A percentile compares a stretch with the other conserved stretches of the same genome.
These are phyloP conservation scores for Beauveria bassiana DNA, from an alignment of 2,329 filamentous ascomycete genomes.

Conservation along the genomic window DNA sequence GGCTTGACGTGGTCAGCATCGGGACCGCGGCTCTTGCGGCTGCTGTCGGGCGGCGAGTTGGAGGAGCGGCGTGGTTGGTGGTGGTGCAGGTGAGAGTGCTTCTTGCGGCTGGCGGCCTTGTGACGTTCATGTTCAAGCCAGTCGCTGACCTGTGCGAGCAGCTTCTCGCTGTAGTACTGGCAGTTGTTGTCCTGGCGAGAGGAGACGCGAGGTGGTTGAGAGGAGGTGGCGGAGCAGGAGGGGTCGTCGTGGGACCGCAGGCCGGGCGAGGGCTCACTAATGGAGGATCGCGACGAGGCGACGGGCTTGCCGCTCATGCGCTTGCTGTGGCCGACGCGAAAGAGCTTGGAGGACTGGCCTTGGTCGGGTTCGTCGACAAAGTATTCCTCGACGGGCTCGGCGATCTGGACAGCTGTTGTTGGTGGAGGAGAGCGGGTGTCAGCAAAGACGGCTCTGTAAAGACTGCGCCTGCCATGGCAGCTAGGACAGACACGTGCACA, in stretches of 20 bases:
- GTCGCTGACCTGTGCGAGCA: slow-evolving; percentile 67
- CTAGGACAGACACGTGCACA: slow-evolving; percentile 22
- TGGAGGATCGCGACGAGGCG: slow-evolving; percentile 38
- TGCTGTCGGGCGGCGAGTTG: slow-evolving; percentile 25
- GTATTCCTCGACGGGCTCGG: slow-evolving; percentile 37
- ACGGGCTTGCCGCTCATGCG: slow-evolving; percentile 28
- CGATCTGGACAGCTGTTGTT: slow-evolving; percentile 47
- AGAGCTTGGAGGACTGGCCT: slow-evolving; percentile 21
- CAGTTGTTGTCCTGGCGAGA: slow-evolving; percentile 25
- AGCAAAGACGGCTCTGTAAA: neutral
- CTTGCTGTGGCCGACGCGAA: slow-evolving; percentile 24
- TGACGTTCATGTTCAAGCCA: slow-evolving; percentile 78
- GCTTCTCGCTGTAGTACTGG: slow-evolving; percentile 41
- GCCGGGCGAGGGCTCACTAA: slow-evolving; percentile 26
- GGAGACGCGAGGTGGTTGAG: slow-evolving; percentile 13
- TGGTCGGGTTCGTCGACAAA: slow-evolving; percentile 25
- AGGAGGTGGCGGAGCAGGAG: slow-evolving; percentile 3
- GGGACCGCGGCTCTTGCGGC: neutral
- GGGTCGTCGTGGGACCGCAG: slow-evolving; percentile 22
- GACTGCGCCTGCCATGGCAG: neutral
- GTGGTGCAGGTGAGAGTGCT: slow-evolving; percentile 24
- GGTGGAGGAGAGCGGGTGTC: no score
- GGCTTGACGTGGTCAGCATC: slow-evolving; percentile 14
- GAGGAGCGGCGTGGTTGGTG: slow-evolving; percentile 33
- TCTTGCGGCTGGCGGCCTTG: slow-evolving; percentile 47